Evolutionary conservation across 2,329 filamentous ascomycete species (phyloP).

Genomic region (Aspergillus sp.): DNA sequence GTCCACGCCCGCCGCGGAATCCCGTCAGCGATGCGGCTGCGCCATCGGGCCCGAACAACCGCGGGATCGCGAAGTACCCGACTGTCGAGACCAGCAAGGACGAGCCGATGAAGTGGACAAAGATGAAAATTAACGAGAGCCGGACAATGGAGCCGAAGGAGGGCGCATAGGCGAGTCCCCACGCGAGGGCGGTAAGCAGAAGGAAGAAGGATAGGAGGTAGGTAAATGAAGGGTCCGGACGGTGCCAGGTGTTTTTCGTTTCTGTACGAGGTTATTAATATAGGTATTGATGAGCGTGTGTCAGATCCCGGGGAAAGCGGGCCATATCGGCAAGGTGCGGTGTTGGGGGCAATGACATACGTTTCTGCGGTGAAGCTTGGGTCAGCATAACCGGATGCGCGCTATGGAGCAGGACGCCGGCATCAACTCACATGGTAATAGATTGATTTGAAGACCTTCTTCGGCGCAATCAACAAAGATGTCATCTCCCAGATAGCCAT

Average conservation of each 20-base stretch:
- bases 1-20: slow-evolving; percentile 46
- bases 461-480: slow-evolving; percentile 66
- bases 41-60: slow-evolving; percentile 60
- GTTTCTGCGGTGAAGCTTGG: slow-evolving; percentile 36
- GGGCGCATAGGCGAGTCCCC: slow-evolving; percentile 60
- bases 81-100: slow-evolving; percentile 62
- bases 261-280: slow-evolving; percentile 43
- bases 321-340: neutral
- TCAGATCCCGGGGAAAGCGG: neutral
- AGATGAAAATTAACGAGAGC: slow-evolving; percentile 52
- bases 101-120: slow-evolving; percentile 62
- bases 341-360: slow-evolving; percentile 27
- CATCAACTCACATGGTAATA: slow-evolving; percentile 63
- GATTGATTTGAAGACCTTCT: slow-evolving; percentile 70
- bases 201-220: slow-evolving; percentile 70
- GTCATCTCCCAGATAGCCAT: slow-evolving; percentile 75
- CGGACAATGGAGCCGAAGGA: slow-evolving; percentile 50
- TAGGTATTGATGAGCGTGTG: neutral
- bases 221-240: slow-evolving; percentile 68
- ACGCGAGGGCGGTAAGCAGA: slow-evolving; percentile 54
- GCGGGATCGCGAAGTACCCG: slow-evolving; percentile 66
- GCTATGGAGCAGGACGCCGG: neutral
- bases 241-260: slow-evolving; percentile 71
- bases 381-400: neutral
- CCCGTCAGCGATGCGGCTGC: slow-evolving; percentile 48